Conservation (phyloP, 176 grass and related monocot genomes). For the Elymus sibiricus region DNA sequence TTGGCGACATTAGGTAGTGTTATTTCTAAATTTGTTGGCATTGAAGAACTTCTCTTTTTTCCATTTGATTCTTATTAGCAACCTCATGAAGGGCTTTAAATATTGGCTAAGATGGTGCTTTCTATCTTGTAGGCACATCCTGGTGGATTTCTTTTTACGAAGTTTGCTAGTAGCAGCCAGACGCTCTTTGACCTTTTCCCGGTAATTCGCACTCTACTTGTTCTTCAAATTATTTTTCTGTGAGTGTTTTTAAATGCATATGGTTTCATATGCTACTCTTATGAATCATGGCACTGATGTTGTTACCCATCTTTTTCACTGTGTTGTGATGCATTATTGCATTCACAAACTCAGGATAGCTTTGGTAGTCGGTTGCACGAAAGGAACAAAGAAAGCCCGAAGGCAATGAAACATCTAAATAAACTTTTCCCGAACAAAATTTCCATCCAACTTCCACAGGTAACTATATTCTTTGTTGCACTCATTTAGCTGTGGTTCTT, state of each 20-base stretch:
- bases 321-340: slow-evolving; percentile 17
- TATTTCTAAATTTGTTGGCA: neutral
- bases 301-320: neutral
- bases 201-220: slow-evolving; percentile 39
- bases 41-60: neutral
- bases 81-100: neutral
- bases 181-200: slow-evolving; percentile 97
- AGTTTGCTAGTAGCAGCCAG: slow-evolving; percentile 90
- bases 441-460: slow-evolving; percentile 91
- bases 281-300: slow-evolving; percentile 4
- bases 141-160: slow-evolving; percentile 97
- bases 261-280: slow-evolving; percentile 16
- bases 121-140: slow-evolving; percentile 75
- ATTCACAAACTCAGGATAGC: slow-evolving; percentile 68
- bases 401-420: slow-evolving; percentile 92
- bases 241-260: neutral
- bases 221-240: slow-evolving; percentile 8
- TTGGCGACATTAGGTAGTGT: neutral
- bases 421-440: slow-evolving; percentile 99
- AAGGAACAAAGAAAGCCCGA: slow-evolving; percentile 95
- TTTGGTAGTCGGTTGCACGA: slow-evolving; percentile 85
- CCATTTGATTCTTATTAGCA: neutral
- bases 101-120: slow-evolving; percentile 32
- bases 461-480: slow-evolving; percentile 29
- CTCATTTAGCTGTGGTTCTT: neutral